These are phyloP conservation scores for Sclerotinia nivalis DNA, from an alignment of 2,329 filamentous ascomycete genomes.

Conservation along the genomic window DNA sequence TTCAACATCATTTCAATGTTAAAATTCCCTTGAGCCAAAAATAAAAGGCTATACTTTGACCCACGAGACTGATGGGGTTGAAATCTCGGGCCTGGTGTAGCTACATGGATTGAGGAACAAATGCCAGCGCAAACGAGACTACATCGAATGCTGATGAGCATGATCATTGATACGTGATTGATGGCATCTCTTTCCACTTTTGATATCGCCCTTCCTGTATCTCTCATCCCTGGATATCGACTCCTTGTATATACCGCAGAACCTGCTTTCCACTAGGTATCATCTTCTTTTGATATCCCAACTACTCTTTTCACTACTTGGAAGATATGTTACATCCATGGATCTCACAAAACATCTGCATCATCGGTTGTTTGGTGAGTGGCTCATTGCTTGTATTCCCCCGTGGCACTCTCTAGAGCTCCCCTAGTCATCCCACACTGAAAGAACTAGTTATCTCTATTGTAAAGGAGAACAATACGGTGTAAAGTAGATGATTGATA, in stretches of 20 bases:
- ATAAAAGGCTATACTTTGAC: too few species aligned
- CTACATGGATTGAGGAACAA: neutral
- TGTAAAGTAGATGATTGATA: neutral
- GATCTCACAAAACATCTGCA: neutral
- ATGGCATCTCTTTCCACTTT: too few species aligned
- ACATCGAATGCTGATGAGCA: neutral
- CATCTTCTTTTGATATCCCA: neutral
- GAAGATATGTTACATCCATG: neutral
- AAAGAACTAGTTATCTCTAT: too few species aligned
- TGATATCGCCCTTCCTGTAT: neutral
- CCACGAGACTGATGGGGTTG: too few species aligned
- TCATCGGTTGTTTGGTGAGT: too few species aligned
- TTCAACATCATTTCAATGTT: too few species aligned
- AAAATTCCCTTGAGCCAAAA: too few species aligned
- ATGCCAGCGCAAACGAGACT: neutral
- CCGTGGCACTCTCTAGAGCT: neutral
- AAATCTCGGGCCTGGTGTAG: neutral
- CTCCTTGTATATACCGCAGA: neutral
- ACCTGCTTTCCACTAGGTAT: neutral
- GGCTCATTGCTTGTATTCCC: fast-evolving
- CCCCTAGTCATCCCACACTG: neutral
- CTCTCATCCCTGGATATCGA: neutral
- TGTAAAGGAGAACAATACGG: neutral
- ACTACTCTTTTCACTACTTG: neutral
- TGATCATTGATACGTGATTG: too few species aligned